Evolutionary conservation across 1,139 yeast genomes (phyloP), one percentile per base, ranked within the genome.

Genomic region (Scheffersomyces lignicola): DNA sequence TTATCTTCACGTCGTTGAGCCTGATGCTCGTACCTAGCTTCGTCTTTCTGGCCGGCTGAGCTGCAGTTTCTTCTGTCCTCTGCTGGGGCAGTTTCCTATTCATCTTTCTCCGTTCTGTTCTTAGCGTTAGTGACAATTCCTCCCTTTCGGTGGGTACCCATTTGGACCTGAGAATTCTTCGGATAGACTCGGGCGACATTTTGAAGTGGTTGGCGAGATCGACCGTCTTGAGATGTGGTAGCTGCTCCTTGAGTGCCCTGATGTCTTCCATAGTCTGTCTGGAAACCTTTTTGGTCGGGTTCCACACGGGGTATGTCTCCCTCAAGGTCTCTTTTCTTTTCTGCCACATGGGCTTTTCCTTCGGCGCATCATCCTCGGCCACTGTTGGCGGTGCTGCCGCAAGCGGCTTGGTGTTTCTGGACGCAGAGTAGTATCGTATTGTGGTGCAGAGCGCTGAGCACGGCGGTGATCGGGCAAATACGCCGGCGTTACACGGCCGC

Each of bases 121-220:
- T 65, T 18, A 61, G 61, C 13, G 62, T 51, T 1, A 80, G 45
- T 11, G 58, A 52, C 8, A 61, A 69, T 36, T 74, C 79, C 32
- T 79, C 83, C 4, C 65, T 69, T 2, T 65, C 73, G 2, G 58
- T 59, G 2, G 96, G 96, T 14, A 60, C 61, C 95, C 96, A 90
- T 24, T 72, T 76, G 5, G 95, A 80, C 51, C 76, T 80, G 42
- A 90, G 56, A 8, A 90, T 87, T 42, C 96, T 71, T 39, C 96
- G 64, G 1, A 89, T 75, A 0, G 94, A 87, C 47, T 89, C 95
- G 0, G 95, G 94, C 1, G 95, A 83, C 3, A 88, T 72, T 37
- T 73, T 66, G 57, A 83, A 89, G 51, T 75, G 73, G 24, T 71
- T 65, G 0, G 92, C 83, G 12, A 90, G 58, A 33, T 80, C 83